Percentiles rank a stretch among this genome's conserved stretches.
These are phyloP conservation scores for Dendrobium nobile DNA, from an alignment of 106 monocot species.

Conservation along the genomic window DNA sequence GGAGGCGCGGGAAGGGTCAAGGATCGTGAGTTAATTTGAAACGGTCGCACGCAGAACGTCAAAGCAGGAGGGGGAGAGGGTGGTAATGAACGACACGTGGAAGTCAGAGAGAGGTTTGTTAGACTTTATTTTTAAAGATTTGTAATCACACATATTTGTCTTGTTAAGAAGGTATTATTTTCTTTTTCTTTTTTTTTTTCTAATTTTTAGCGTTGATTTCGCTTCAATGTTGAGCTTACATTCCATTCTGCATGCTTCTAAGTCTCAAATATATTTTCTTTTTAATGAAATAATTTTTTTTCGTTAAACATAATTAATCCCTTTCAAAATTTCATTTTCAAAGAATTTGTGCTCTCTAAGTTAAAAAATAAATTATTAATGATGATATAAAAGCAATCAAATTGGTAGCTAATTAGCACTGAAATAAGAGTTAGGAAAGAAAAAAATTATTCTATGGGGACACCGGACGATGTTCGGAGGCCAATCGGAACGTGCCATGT, in stretches of 20 bases:
- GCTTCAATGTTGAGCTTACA: neutral
- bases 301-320: too few relatives aligned
- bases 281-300: too few relatives aligned
- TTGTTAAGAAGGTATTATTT: neutral
- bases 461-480: too few relatives aligned
- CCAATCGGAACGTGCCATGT: too few relatives aligned
- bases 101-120: neutral
- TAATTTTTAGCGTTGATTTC: neutral
- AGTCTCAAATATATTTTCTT: too few relatives aligned
- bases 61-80: neutral
- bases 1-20: slow-evolving; percentile 10
- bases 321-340: too few relatives aligned
- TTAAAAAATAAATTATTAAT: too few relatives aligned
- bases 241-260: neutral
- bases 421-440: too few relatives aligned
- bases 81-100: neutral
- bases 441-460: too few relatives aligned
- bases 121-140: neutral
- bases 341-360: too few relatives aligned
- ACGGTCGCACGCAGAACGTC: slow-evolving; percentile 1
- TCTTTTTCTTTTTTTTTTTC: neutral
- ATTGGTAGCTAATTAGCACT: too few relatives aligned
- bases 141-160: slow-evolving; percentile 4
- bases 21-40: slow-evolving; percentile 2
- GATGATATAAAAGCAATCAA: too few relatives aligned